Conservation (phyloP, 208 protist species). For the Trypanosoma melophagium region DNA sequence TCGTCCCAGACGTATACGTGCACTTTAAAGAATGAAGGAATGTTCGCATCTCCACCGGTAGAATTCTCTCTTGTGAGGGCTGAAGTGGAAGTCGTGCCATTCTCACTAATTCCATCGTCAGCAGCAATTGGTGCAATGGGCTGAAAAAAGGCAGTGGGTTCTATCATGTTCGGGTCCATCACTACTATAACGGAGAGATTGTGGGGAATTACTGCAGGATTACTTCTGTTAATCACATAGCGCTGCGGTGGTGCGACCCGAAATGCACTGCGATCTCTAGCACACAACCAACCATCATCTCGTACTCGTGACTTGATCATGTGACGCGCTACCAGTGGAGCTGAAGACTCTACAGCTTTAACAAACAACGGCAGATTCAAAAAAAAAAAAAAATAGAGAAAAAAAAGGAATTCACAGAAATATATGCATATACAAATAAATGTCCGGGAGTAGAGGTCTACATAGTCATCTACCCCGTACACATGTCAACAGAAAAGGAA, state of each 20-base stretch:
- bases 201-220: constrained; percentile 7
- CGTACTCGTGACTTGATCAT: constrained; percentile 8
- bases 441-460: no score
- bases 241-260: constrained; percentile 15
- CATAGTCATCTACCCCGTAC: no score
- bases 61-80: no score
- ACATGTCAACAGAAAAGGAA: no score
- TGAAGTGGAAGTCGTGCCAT: not conserved
- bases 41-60: not conserved
- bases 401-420: no score
- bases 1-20: constrained; percentile 27
- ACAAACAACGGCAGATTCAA: no score
- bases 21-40: constrained; percentile 24
- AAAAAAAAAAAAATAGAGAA: constrained; percentile 28
- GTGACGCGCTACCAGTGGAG: no score
- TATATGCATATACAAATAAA: no score
- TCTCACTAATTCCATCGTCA: not conserved
- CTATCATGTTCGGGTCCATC: constrained; percentile 5
- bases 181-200: constrained; percentile 25
- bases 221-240: constrained; percentile 18
- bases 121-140: constrained; percentile 10
- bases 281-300: not conserved
- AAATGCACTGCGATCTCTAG: constrained; percentile 15
- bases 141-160: constrained; percentile 18
- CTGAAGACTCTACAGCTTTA: no score